Conservation (phyloP, 2,329 filamentous ascomycete species). For the Monilinia aucupariae region DNA sequence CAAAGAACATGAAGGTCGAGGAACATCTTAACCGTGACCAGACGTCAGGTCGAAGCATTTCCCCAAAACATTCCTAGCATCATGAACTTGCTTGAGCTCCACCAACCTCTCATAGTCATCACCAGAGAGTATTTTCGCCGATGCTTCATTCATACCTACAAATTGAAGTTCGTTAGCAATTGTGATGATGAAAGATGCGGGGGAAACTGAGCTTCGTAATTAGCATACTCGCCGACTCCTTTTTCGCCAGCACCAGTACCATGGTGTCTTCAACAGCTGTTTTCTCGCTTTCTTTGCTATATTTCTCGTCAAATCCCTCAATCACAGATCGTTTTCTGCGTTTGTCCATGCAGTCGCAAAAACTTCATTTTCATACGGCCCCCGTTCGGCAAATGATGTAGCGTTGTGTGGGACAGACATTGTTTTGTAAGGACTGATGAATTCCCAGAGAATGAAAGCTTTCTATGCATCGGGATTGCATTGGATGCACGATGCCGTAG, state of each 20-base stretch:
- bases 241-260: neutral
- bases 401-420: constrained; percentile 23
- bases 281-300: constrained; percentile 18
- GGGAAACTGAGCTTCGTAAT: neutral
- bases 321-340: constrained; percentile 16
- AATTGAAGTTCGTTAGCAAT: neutral
- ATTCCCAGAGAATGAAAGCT: constrained; percentile 28
- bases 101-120: constrained; percentile 21
- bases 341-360: constrained; percentile 33
- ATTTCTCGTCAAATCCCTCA: constrained; percentile 21
- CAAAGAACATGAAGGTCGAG: neutral
- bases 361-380: constrained; percentile 28
- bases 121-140: constrained; percentile 19
- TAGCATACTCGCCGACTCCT: constrained; percentile 5
- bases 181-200: neutral
- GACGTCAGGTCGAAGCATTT: constrained; percentile 3
- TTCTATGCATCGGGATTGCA: constrained; percentile 20
- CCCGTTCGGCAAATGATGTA: constrained; percentile 30
- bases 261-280: neutral
- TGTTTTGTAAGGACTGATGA: constrained; percentile 23
- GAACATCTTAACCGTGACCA: neutral
- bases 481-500: constrained; percentile 31
- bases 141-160: neutral
- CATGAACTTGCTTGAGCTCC: constrained; percentile 23
- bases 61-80: constrained; percentile 17